These are phyloP conservation scores for Sclerotinia glacialis DNA, from an alignment of 2,329 filamentous ascomycete species.

Conservation along the genomic window DNA sequence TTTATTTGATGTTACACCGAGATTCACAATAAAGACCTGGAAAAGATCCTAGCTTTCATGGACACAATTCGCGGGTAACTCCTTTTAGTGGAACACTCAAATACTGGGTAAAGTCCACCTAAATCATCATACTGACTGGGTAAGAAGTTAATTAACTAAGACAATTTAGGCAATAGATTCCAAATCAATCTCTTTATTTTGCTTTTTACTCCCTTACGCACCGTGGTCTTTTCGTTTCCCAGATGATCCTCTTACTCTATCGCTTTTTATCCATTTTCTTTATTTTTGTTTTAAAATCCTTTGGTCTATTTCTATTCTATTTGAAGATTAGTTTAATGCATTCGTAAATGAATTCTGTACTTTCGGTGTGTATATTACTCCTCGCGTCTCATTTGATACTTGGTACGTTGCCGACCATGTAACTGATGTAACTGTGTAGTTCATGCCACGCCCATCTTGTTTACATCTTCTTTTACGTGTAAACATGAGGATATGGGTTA, in stretches of 20 bases:
- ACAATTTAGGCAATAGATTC: neutral
- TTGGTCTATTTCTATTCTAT: neutral
- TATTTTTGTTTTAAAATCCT: neutral
- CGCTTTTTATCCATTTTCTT: neutral
- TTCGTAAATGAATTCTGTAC: neutral
- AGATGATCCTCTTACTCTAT: neutral
- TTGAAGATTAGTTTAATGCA: neutral
- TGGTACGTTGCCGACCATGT: neutral
- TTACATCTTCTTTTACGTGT: neutral
- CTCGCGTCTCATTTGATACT: conserved; percentile 9
- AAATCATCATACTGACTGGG: neutral
- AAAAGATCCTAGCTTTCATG: conserved; percentile 4
- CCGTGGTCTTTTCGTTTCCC: neutral
- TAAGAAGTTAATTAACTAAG: conserved; percentile 4
- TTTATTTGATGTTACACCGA: neutral
- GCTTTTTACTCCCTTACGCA: conserved; percentile 3
- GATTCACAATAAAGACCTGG: neutral
- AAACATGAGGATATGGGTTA: conserved; percentile 1
- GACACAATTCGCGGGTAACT: conserved; percentile 8
- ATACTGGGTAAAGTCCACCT: neutral
- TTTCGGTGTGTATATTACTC: neutral
- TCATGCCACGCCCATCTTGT: neutral
- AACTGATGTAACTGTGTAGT: neutral
- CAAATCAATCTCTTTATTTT: conserved; percentile 6
- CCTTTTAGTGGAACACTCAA: neutral